Evolutionary conservation across 805 yeast genomes (phyloP).

Genomic region (Myxozyma neotropica): DNA sequence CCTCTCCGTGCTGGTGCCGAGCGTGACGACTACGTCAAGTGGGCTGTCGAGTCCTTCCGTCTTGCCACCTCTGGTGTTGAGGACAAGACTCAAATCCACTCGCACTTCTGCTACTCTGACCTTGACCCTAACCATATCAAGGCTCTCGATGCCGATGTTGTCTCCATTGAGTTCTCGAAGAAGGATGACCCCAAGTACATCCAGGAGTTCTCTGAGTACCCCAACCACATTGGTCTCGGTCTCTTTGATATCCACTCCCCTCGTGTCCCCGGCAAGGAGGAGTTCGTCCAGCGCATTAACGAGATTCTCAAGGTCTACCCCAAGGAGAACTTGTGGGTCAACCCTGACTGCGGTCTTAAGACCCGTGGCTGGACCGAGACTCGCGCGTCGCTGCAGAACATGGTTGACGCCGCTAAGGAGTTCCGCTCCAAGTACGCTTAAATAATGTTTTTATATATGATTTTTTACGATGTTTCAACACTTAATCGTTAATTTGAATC

Average conservation of each 20-base stretch:
- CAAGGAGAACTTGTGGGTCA: slow-evolving; percentile 98
- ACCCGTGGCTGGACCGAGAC: slow-evolving; percentile 99
- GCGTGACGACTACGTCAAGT: slow-evolving; percentile 92
- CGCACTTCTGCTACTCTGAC: slow-evolving; percentile 99
- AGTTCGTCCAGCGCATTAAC: slow-evolving; percentile 89
- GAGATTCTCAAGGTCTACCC: slow-evolving; percentile 97
- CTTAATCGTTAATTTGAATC: slow-evolving; percentile 11
- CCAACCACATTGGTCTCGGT: slow-evolving; percentile 99
- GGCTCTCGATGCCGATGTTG: slow-evolving; percentile 99
- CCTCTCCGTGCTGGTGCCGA: slow-evolving; percentile 98
- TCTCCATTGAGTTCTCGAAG: slow-evolving; percentile 98
- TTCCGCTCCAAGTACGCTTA: slow-evolving; percentile 65
- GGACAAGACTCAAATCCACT: slow-evolving; percentile 96
- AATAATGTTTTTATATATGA: not conserved
- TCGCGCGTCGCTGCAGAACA: slow-evolving; percentile 90
- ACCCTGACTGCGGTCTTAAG: slow-evolving; percentile 99
- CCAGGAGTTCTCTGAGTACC: slow-evolving; percentile 96
- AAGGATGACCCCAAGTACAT: slow-evolving; percentile 99
- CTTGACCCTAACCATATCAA: slow-evolving; percentile 99
- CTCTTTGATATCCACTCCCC: slow-evolving; percentile 99
- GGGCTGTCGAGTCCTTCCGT: slow-evolving; percentile 99
- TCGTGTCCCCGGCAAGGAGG: slow-evolving; percentile 97
- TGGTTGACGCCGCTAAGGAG: slow-evolving; percentile 98
- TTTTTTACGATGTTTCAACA: slow-evolving; percentile 14
- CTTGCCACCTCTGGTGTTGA: slow-evolving; percentile 98